phyloP scores from a whole-genome alignment of 202 grass and related monocot genomes.

The Carex arenaria region DNA sequence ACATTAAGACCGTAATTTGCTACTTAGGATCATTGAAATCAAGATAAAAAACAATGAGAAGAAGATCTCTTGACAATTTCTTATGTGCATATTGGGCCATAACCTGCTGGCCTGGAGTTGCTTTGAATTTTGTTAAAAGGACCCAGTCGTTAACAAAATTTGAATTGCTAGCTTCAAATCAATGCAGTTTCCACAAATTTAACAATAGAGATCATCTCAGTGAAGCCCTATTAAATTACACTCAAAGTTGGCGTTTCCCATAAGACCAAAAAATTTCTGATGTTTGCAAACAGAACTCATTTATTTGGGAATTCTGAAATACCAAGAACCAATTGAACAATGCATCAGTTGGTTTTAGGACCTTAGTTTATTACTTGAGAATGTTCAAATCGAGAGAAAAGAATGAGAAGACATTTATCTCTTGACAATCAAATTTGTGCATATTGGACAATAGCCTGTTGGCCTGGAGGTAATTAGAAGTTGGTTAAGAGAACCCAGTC shows the following conservation, averaged over 20 bases:
- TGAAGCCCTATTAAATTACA: not conserved
- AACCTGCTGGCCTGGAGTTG: not conserved
- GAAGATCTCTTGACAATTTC: constrained; percentile 4
- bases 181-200: not conserved
- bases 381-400: not conserved
- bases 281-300: not conserved
- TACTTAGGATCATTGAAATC: not conserved
- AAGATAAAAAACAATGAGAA: not conserved
- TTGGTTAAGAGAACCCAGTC: not conserved
- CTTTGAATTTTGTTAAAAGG: not conserved
- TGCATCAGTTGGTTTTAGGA: not conserved
- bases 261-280: not conserved
- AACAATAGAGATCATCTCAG: not conserved
- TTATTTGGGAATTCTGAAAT: not conserved
- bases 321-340: no score
- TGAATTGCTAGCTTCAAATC: not conserved
- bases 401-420: not conserved
- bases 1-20: not conserved
- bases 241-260: not conserved
- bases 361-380: not conserved
- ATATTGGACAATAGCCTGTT: not conserved
- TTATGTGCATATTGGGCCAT: not conserved
- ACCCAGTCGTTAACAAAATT: not conserved
- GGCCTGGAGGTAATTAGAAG: not conserved
- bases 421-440: not conserved